Conservation (phyloP, 139 green algal species). For the Nannochloris sp. region DNA sequence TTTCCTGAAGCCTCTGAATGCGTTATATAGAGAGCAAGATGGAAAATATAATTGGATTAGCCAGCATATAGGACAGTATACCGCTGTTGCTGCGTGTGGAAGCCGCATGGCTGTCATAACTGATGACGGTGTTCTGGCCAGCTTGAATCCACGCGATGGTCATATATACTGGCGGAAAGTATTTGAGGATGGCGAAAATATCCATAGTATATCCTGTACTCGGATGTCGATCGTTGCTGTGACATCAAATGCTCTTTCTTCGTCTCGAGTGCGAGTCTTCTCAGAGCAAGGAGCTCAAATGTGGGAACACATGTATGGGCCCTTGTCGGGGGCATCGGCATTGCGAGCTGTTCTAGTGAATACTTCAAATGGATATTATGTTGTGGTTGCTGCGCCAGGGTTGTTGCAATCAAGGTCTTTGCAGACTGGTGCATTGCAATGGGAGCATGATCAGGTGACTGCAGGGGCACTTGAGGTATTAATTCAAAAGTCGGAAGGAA, state of each 20-base stretch:
- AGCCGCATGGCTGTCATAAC: not conserved
- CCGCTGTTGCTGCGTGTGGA: slow-evolving; percentile 5
- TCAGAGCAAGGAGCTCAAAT: too few relatives aligned
- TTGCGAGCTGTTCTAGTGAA: too few relatives aligned
- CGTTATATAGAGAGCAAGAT: slow-evolving; percentile 58
- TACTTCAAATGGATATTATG: too few relatives aligned
- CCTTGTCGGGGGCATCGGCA: too few relatives aligned
- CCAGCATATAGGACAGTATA: slow-evolving; percentile 47
- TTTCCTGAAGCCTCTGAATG: slow-evolving; percentile 10
- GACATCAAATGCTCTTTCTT: not conserved
- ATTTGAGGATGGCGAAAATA: not conserved
- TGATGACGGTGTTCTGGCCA: not conserved
- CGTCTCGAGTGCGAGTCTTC: not conserved
- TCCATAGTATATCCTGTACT: not conserved
- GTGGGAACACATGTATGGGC: too few relatives aligned
- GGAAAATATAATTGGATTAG: slow-evolving; percentile 64
- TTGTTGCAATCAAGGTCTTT: too few relatives aligned
- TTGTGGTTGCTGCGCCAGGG: too few relatives aligned
- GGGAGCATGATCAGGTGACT: too few relatives aligned
- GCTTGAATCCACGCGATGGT: not conserved
- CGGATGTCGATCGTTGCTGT: not conserved
- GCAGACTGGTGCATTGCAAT: too few relatives aligned
- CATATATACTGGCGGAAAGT: not conserved
- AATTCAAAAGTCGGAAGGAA: too few relatives aligned
- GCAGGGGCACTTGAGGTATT: too few relatives aligned